Evolutionary conservation across 2,329 filamentous ascomycete species (phyloP), one percentile per base, ranked within the genome.

Genomic region (Diaporthe nobilis): DNA sequence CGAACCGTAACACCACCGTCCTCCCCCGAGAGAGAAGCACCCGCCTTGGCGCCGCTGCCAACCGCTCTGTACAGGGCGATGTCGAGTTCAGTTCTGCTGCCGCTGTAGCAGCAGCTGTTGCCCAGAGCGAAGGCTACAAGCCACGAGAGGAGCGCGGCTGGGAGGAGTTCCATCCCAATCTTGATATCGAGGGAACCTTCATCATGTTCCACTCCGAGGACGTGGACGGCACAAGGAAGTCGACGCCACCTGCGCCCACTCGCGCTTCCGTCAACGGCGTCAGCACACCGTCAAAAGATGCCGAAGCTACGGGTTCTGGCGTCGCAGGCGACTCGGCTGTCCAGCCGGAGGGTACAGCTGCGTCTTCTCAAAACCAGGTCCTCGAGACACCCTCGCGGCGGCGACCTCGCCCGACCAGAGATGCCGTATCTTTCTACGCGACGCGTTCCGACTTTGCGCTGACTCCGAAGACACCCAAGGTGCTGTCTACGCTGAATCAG

Each of bases 111-210:
- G 95, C 95, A 8, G 94, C 94, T 5, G 94, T 97, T 76, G 94
- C 95, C 79, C 95, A 98, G 82, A 96, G 92, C 80, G 97, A 98
- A 86, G 96, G 96, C 70, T 98, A 98, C 85, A 99, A 99, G 83
- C 97, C 97, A 44, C 91, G 97, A 81, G 97, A 99, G 85, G 97
- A 99, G 86, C 92, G 96, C 77, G 95, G 95, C 71, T 99, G 96
- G 95, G 96, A 98, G 81, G 97, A 99, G 83, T 98, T 98, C 78
- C 97, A 99, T 84, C 95, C 95, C 0, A 95, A 98, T 80, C 90
- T 99, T 71, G 96, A 98, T 85, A 95, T 98, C 67, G 95, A 98
- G 74, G 90, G 90, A 17, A 91, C 90, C 5, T 93, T 98, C 78
- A 91, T 93, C 79, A 88, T 98, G 3, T 96, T 96, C 82, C 92